Percentiles rank a stretch among this genome's conserved stretches.
phyloP scores from a whole-genome alignment of 805 yeast genomes.

The Yamadazyma paraphyllophila region DNA sequence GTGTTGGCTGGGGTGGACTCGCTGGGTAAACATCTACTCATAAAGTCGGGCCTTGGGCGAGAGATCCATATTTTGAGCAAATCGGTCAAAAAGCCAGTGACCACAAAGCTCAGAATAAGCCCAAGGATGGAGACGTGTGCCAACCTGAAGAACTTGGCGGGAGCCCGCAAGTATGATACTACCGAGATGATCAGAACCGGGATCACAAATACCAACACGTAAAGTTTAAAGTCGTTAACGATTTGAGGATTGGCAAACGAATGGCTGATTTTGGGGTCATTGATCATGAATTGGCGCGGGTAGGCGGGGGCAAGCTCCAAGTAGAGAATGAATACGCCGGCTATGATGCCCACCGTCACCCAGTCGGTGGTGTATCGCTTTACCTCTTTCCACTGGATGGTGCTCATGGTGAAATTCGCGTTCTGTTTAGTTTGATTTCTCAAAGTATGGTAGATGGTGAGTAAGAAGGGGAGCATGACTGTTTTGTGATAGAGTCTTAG shows the following conservation, averaged over 20 bases:
- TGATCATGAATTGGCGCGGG: conserved; percentile 25
- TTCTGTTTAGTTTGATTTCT: too few relatives aligned
- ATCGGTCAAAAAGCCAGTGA: conserved; percentile 35
- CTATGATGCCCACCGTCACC: conserved; percentile 19
- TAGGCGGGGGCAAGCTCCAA: conserved; percentile 28
- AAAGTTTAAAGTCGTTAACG: conserved; percentile 30
- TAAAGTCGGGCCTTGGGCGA: conserved; percentile 44
- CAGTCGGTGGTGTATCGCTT: conserved; percentile 23
- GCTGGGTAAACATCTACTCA: conserved; percentile 36
- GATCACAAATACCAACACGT: conserved; percentile 24
- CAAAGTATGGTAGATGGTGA: too few relatives aligned
- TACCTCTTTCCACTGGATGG: conserved; percentile 7
- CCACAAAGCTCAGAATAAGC: conserved; percentile 24
- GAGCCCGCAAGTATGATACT: conserved; percentile 4
- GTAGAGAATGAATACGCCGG: conserved; percentile 18
- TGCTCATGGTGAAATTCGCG: neutral
- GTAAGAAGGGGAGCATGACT: too few relatives aligned
- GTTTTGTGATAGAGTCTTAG: too few relatives aligned
- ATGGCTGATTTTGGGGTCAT: conserved; percentile 28
- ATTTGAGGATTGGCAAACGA: conserved; percentile 30
- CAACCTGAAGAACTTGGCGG: conserved; percentile 8
- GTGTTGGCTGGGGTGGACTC: conserved; percentile 22
- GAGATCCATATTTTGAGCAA: conserved; percentile 39
- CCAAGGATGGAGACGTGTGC: conserved; percentile 31
- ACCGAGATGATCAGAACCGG: conserved; percentile 24